phyloP scores from a whole-genome alignment of 2,329 filamentous ascomycete genomes.

The Fusarium nelsonii region DNA sequence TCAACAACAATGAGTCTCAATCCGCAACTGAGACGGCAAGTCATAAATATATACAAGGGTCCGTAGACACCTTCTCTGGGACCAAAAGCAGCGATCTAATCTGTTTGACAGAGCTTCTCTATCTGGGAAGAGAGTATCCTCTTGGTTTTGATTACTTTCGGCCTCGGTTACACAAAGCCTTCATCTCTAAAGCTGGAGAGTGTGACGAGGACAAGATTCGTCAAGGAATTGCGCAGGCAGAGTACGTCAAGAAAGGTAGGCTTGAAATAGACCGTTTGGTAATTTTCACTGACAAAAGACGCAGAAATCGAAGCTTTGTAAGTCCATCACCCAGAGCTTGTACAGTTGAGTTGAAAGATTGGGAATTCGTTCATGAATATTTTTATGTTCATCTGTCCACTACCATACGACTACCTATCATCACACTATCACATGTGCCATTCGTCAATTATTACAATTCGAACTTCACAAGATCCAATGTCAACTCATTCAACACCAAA shows the following conservation, averaged over 20 bases:
- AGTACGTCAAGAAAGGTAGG: slow-evolving; percentile 93
- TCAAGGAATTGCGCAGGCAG: slow-evolving; percentile 79
- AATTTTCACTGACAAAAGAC: slow-evolving; percentile 13
- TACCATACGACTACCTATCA: not conserved
- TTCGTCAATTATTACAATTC: too few relatives aligned
- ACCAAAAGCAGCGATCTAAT: slow-evolving; percentile 3
- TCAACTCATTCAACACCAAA: slow-evolving; percentile 4
- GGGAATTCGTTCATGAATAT: not conserved
- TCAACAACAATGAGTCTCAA: slow-evolving; percentile 55
- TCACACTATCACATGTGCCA: not conserved
- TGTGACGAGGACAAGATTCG: slow-evolving; percentile 80
- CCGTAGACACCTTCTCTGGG: not conserved
- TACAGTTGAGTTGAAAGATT: not conserved
- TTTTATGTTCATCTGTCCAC: not conserved
- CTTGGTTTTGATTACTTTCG: slow-evolving; percentile 85
- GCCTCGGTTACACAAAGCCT: slow-evolving; percentile 84
- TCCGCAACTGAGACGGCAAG: slow-evolving; percentile 76
- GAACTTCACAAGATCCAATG: not conserved
- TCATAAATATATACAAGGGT: slow-evolving; percentile 93
- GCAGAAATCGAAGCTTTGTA: slow-evolving; percentile 92
- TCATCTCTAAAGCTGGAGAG: slow-evolving; percentile 78
- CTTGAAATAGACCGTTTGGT: not conserved
- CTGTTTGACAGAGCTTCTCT: slow-evolving; percentile 76
- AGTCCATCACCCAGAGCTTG: slow-evolving; percentile 55
- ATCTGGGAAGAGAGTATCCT: slow-evolving; percentile 88